A percentile compares a stretch with the other conserved stretches of the same genome.
phyloP scores from a whole-genome alignment of 2,329 filamentous ascomycete species.

The Helicocarpus griseus region DNA sequence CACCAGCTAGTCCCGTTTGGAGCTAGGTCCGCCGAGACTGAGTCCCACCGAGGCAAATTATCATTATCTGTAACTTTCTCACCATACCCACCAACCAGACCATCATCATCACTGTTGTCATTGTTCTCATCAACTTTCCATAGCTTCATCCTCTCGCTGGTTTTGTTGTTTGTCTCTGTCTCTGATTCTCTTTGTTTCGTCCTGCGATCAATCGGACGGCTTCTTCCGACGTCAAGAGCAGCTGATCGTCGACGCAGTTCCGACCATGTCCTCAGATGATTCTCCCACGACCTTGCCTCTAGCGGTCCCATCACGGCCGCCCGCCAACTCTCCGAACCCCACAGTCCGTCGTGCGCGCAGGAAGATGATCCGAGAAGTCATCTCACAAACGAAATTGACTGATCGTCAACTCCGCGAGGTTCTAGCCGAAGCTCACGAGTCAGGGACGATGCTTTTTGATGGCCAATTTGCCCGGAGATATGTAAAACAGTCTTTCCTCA shows the following conservation, averaged over 20 bases:
- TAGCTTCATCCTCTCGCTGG: background rate
- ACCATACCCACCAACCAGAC: too few species aligned
- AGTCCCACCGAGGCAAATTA: too few species aligned
- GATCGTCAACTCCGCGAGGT: background rate
- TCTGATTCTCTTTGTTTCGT: background rate
- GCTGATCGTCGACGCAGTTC: background rate
- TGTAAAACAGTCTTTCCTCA: background rate
- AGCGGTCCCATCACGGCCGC: background rate
- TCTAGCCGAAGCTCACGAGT: background rate
- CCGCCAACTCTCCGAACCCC: background rate
- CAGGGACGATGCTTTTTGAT: background rate
- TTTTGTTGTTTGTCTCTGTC: background rate
- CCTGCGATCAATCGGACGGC: background rate
- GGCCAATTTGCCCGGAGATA: background rate
- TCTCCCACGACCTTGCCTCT: too few species aligned
- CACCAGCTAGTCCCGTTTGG: background rate
- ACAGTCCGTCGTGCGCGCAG: background rate
- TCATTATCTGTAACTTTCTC: background rate
- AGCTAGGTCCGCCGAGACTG: background rate
- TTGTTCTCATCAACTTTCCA: background rate
- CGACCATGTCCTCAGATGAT: background rate
- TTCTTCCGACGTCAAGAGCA: background rate
- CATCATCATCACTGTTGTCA: background rate
- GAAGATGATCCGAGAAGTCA: background rate
- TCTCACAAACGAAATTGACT: background rate